Conservation (phyloP, 163 green algal genomes). For the Prototheca cutis region DNA sequence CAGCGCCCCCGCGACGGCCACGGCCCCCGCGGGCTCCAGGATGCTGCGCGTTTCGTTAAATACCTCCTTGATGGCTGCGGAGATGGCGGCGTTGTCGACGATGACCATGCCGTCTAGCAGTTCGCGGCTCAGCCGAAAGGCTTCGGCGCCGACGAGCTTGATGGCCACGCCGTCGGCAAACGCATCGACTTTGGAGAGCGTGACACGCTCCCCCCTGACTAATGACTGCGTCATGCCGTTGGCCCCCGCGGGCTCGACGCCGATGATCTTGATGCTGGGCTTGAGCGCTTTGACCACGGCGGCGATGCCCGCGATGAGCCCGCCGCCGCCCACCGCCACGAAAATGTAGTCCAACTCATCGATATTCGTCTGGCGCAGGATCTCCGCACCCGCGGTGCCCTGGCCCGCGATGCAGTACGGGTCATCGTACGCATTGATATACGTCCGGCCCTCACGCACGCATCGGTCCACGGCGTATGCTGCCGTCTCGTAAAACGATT, state of each 20-base stretch:
- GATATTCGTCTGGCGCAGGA: conserved; percentile 66
- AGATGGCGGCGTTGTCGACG: conserved; percentile 82
- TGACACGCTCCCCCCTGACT: conserved; percentile 54
- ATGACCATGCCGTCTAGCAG: conserved; percentile 88
- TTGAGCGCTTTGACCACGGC: conserved; percentile 83
- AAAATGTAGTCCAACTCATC: conserved; percentile 82
- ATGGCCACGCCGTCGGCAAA: conserved; percentile 93
- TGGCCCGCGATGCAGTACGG: conserved; percentile 93
- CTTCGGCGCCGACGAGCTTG: conserved; percentile 76
- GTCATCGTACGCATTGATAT: conserved; percentile 93
- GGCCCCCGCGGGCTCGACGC: conserved; percentile 85
- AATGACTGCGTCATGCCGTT: conserved; percentile 91
- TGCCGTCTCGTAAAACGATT: conserved; percentile 86
- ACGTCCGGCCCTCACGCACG: conserved; percentile 54
- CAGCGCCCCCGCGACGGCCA: conserved; percentile 88
- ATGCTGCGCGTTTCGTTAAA: conserved; percentile 91
- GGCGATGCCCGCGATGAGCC: conserved; percentile 89
- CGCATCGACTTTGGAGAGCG: conserved; percentile 76
- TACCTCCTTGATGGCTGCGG: conserved; percentile 80
- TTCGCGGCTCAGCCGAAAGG: conserved; percentile 83
- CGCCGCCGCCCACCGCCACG: conserved; percentile 88
- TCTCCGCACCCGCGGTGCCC: conserved; percentile 90
- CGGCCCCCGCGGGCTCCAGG: conserved; percentile 88
- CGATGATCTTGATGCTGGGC: conserved; percentile 84
- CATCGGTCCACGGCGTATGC: conserved; percentile 38